Percentiles rank a stretch among this genome's conserved stretches.
phyloP scores from a whole-genome alignment of 176 grass and related monocot species.

The Ensete glaucum region DNA sequence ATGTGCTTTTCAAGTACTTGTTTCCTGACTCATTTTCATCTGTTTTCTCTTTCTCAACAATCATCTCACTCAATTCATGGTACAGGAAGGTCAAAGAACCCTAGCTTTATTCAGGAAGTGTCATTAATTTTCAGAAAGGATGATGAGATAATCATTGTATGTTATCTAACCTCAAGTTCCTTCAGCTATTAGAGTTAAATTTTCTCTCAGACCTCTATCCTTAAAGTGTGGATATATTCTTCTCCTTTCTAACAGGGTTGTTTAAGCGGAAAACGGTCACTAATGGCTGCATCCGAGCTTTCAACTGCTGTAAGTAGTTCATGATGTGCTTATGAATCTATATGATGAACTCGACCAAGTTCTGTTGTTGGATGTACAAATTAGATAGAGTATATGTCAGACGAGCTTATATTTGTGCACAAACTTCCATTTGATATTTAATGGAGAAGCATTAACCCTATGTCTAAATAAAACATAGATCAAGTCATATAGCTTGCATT shows the following conservation, averaged over 20 bases:
- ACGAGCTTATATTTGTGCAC: too few relatives aligned
- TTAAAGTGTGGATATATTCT: too few relatives aligned
- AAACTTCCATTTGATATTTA: neutral
- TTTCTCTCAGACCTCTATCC: neutral
- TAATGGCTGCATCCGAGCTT: constrained; percentile 8
- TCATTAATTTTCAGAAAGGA: neutral
- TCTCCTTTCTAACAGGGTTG: neutral
- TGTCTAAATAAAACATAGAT: neutral
- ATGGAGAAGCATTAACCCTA: neutral
- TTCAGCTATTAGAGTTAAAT: neutral
- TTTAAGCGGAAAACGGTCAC: neutral
- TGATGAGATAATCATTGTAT: constrained; percentile 9
- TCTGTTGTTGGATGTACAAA: neutral
- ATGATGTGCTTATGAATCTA: neutral
- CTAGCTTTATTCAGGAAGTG: constrained; percentile 2
- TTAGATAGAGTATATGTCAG: neutral
- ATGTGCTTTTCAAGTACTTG: neutral
- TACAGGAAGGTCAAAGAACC: neutral
- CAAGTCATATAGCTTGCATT: neutral
- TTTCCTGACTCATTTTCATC: neutral
- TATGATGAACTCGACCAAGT: neutral
- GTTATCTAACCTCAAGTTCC: neutral
- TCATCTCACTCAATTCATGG: neutral
- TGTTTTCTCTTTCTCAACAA: neutral
- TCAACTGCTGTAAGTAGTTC: constrained; percentile 4